Evolutionary conservation across 306 rosid species (phyloP).

Genomic region (Aeschynomene evenia): DNA sequence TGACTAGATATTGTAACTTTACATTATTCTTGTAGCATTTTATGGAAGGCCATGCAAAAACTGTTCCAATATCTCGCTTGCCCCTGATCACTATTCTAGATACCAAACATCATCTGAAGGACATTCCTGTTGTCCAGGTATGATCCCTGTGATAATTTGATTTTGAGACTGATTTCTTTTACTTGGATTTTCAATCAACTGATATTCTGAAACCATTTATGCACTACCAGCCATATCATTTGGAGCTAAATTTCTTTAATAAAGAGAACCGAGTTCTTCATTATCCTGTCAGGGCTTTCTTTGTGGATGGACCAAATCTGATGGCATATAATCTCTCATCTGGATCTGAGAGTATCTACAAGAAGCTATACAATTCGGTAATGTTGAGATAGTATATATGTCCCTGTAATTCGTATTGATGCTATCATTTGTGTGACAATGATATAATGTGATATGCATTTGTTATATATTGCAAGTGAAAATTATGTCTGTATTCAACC

Average conservation of each 20-base stretch:
- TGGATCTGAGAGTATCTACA: constrained; percentile 78
- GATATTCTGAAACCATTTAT: constrained; percentile 38
- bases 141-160: constrained; percentile 33
- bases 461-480: constrained; percentile 13
- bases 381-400: constrained; percentile 32
- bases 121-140: constrained; percentile 81
- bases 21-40: constrained; percentile 69
- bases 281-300: constrained; percentile 92
- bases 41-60: constrained; percentile 93
- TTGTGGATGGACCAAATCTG: constrained; percentile 78
- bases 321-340: constrained; percentile 78
- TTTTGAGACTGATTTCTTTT: constrained; percentile 24
- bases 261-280: constrained; percentile 94
- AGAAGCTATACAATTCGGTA: constrained; percentile 87
- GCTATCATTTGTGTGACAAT: constrained; percentile 11
- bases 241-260: constrained; percentile 96
- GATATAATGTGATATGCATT: constrained; percentile 15
- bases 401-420: constrained; percentile 27
- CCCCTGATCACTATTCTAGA: constrained; percentile 84
- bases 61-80: constrained; percentile 86
- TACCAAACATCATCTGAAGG: constrained; percentile 83
- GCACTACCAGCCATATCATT: constrained; percentile 78
- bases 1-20: constrained; percentile 13
- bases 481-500: constrained; percentile 17
- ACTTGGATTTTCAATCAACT: constrained; percentile 24